Conservation (phyloP, 2,329 filamentous ascomycete genomes). For the Colletotrichum cereale region DNA sequence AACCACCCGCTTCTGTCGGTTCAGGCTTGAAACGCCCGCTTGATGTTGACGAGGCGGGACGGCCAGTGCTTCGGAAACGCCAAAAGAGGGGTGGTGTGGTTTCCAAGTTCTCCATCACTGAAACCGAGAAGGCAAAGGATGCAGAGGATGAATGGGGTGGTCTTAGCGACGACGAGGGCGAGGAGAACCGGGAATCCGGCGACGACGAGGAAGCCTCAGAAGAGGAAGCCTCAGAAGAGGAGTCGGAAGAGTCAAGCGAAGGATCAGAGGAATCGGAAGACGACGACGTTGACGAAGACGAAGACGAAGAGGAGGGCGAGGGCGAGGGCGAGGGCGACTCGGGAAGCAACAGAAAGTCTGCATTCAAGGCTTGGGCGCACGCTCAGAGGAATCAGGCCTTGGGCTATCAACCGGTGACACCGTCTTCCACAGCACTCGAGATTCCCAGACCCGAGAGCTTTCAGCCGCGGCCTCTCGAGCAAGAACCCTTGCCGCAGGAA, state of each 20-base stretch:
- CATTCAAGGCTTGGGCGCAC: constrained; percentile 95
- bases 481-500: constrained; percentile 78
- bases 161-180: constrained; percentile 40
- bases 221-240: constrained; percentile 48
- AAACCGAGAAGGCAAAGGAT: constrained; percentile 52
- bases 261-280: constrained; percentile 45
- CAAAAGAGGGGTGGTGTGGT: constrained; percentile 77
- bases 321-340: constrained; percentile 49
- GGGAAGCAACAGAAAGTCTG: constrained; percentile 61
- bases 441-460: constrained; percentile 73
- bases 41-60: constrained; percentile 82
- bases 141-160: constrained; percentile 46
- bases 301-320: constrained; percentile 50
- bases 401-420: constrained; percentile 68
- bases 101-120: constrained; percentile 62
- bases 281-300: constrained; percentile 50
- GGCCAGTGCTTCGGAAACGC: constrained; percentile 84
- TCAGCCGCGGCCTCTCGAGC: constrained; percentile 74
- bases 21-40: constrained; percentile 89
- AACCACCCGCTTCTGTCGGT: constrained; percentile 61
- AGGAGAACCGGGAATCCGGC: constrained; percentile 15
- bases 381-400: constrained; percentile 87
- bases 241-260: constrained; percentile 41
- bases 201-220: constrained; percentile 44
- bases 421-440: constrained; percentile 56